Evolutionary conservation across 2,329 filamentous ascomycete genomes (phyloP).

Genomic region (Fusarium stilboides): DNA sequence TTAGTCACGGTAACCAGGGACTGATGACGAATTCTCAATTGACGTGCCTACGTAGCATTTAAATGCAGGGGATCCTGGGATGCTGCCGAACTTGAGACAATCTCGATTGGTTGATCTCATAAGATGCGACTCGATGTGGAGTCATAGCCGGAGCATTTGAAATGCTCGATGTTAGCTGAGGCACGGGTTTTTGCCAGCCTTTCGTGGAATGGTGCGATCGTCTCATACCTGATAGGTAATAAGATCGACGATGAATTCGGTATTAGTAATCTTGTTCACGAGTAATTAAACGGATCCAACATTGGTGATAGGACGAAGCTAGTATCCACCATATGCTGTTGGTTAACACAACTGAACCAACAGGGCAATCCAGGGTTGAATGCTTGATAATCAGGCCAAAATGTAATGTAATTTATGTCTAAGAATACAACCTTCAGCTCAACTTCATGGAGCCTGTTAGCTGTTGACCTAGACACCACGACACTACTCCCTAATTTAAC

Average conservation of each 20-base stretch:
- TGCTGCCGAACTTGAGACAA: neutral
- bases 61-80: neutral
- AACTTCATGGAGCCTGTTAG: neutral
- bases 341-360: neutral
- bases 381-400: neutral
- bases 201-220: neutral
- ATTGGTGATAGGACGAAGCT: neutral
- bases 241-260: neutral
- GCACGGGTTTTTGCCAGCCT: neutral
- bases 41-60: neutral
- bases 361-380: neutral
- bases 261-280: neutral
- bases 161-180: neutral
- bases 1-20: neutral
- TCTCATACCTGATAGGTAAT: neutral
- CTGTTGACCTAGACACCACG: neutral
- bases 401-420: neutral
- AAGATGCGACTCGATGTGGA: neutral
- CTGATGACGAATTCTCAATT: neutral
- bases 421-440: neutral
- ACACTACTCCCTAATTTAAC: neutral
- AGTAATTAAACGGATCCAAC: neutral
- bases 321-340: neutral
- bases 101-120: neutral
- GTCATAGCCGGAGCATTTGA: conserved; percentile 1